Evolutionary conservation across 2,329 filamentous ascomycete species (phyloP), one percentile per base, ranked within the genome.

Genomic region (Curvularia spicifera): DNA sequence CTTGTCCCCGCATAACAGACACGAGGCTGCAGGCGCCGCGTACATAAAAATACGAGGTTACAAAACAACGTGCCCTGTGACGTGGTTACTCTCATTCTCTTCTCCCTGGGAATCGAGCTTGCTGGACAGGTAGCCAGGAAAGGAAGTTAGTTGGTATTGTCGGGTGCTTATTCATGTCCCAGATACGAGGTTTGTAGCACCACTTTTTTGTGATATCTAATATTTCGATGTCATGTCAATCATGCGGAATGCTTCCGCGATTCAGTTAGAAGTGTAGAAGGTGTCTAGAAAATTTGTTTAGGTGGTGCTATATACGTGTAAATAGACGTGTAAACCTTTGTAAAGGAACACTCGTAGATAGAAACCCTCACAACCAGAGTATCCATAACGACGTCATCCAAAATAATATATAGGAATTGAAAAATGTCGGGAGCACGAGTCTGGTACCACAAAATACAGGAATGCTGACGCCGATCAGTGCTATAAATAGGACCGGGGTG

Each of bases 401-500:
- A n/a, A n/a, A 35, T 2, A 9, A 24, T 4, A 4, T 35, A 22
- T 24, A 3, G 20, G 26, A 15, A n/a, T 6, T 8, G 22, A 18
- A 48, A 22, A 35, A 5, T 12, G 12, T 9, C 29, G 33, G 29
- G 29, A 48, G 4, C 20, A 37, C 22, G 4, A 13, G 8, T 48
- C 3, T n/a, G 22, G 20, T 48, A 7, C 1, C 22, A 48, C n/a
- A 13, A n/a, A n/a, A 31, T 15, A 7, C 0, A 35, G n/a, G 47
- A 35, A 13, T 18, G 48, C 44, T 52, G 29, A 43, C 24, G 48
- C 33, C 20, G 53, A 35, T 56, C 5, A 12, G n/a, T 46, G 31
- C 57, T 59, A 59, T 33, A 56, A 22, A 47, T 56, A 59, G 24
- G 45, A 22, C 5, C 13, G 9, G 28, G 48, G 53, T 52, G 28